A percentile compares a stretch with the other conserved stretches of the same genome.
phyloP scores from a whole-genome alignment of 495 filamentous ascomycete species.

The Penicillium manginii region DNA sequence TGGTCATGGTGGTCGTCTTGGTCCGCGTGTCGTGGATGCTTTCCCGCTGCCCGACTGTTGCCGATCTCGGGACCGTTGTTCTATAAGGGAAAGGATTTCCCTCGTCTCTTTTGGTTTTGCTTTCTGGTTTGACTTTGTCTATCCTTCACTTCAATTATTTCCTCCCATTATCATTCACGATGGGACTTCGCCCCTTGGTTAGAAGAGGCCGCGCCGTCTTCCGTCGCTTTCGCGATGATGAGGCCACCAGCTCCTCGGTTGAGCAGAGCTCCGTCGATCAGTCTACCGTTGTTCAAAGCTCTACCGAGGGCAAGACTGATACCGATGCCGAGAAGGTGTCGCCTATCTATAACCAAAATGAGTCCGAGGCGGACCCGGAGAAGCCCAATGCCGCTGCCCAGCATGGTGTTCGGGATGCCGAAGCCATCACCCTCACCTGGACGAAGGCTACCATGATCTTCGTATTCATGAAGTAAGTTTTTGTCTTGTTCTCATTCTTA shows the following conservation, averaged over 20 bases:
- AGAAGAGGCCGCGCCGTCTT: constrained; percentile 15
- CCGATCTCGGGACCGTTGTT: constrained; percentile 17
- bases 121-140: background rate
- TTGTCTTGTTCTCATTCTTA: background rate
- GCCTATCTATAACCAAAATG: constrained; percentile 2
- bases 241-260: constrained; percentile 9
- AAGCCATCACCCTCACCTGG: constrained; percentile 44
- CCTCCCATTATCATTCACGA: background rate
- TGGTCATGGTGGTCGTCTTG: background rate
- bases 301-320: constrained; percentile 5
- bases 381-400: constrained; percentile 23
- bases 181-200: constrained; percentile 15
- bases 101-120: background rate
- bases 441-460: constrained; percentile 30
- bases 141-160: background rate
- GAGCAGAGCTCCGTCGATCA: constrained; percentile 1
- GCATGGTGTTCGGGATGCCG: constrained; percentile 39
- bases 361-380: constrained; percentile 9
- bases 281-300: background rate
- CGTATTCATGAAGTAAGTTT: constrained; percentile 39
- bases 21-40: constrained; percentile 1
- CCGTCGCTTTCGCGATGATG: constrained; percentile 8
- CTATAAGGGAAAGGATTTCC: constrained; percentile 8
- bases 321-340: constrained; percentile 4
- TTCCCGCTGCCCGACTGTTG: constrained; percentile 3